A percentile compares a stretch with the other conserved stretches of the same genome.
These are phyloP conservation scores for Sporothrix inflata DNA, from an alignment of 2,329 filamentous ascomycete species.

Conservation along the genomic window DNA sequence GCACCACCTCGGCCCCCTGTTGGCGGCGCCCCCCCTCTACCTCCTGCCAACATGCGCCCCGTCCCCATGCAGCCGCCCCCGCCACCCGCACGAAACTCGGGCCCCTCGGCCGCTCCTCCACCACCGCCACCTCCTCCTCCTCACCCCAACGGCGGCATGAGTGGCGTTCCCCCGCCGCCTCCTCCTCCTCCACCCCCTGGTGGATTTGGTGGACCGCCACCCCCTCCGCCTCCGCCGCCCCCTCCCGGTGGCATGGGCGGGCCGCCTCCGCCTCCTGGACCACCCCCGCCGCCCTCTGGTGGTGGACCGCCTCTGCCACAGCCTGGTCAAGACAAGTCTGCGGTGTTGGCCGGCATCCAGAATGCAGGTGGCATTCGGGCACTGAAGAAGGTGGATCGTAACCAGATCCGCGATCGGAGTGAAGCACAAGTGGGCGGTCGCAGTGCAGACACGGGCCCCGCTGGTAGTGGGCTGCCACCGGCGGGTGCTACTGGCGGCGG, in stretches of 20 bases:
- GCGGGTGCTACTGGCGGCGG: constrained; percentile 75
- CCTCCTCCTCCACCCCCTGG: constrained; percentile 50
- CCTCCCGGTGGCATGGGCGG: constrained; percentile 42
- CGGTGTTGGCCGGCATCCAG: constrained; percentile 72
- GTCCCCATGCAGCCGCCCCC: constrained; percentile 56
- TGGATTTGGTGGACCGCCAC: constrained; percentile 41
- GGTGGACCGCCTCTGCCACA: constrained; percentile 53
- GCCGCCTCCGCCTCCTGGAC: constrained; percentile 53
- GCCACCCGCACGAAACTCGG: constrained; percentile 40
- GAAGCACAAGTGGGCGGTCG: constrained; percentile 59
- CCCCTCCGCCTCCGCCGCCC: constrained; percentile 44
- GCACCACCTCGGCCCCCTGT: constrained; percentile 55
- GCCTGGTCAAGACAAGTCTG: constrained; percentile 55
- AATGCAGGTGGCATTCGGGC: constrained; percentile 67
- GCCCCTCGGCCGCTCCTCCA: constrained; percentile 41
- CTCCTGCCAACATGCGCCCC: constrained; percentile 56
- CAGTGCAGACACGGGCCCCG: constrained; percentile 51
- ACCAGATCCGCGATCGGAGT: constrained; percentile 73
- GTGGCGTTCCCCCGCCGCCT: constrained; percentile 47
- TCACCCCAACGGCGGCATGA: constrained; percentile 39
- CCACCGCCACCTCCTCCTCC: constrained; percentile 42
- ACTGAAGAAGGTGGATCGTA: constrained; percentile 75
- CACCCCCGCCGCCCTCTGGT: constrained; percentile 56
- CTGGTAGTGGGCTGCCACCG: constrained; percentile 57
- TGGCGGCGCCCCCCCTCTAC: constrained; percentile 51